Percentiles rank a stretch among this genome's conserved stretches.
phyloP scores from a whole-genome alignment of 139 green algal species.

The Chlorella sp. region DNA sequence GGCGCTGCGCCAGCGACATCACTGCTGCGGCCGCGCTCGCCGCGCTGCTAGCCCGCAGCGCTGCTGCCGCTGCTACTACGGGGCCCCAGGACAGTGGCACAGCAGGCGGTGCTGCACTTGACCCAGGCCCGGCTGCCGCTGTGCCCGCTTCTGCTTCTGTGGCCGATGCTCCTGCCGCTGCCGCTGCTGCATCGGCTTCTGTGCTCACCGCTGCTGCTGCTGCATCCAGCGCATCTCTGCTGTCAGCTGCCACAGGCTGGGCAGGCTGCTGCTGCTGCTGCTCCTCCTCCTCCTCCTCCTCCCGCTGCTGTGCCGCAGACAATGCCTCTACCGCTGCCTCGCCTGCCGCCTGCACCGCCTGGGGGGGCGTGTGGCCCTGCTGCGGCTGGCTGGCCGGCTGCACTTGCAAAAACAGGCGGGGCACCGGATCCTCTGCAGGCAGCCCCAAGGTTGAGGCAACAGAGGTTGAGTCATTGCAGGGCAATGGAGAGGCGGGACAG shows the following conservation, averaged over 20 bases:
- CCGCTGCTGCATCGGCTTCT: not conserved
- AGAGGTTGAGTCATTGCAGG: too few relatives aligned
- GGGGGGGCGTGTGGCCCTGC: not conserved
- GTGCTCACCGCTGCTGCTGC: not conserved
- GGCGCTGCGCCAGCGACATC: not conserved
- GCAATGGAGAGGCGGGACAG: too few relatives aligned
- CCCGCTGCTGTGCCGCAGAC: not conserved
- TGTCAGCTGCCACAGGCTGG: not conserved
- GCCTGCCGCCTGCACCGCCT: not conserved
- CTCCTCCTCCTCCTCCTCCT: not conserved
- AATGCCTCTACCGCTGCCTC: not conserved
- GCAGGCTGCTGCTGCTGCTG: not conserved
- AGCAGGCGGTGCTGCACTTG: not conserved
- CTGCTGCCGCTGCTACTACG: not conserved
- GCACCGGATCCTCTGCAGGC: conserved; percentile 4
- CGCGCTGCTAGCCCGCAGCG: not conserved
- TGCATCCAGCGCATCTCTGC: not conserved
- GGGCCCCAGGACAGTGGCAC: not conserved
- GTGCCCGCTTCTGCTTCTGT: not conserved
- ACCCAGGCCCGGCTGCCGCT: not conserved
- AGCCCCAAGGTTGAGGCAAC: not conserved
- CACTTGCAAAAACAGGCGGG: not conserved
- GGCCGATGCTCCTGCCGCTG: not conserved
- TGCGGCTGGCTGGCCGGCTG: not conserved
- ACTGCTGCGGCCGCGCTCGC: not conserved